A percentile compares a stretch with the other conserved stretches of the same genome.
These are phyloP conservation scores for Endogone sp. DNA, from an alignment of 192 early-diverging fungal genomes.

Conservation along the genomic window DNA sequence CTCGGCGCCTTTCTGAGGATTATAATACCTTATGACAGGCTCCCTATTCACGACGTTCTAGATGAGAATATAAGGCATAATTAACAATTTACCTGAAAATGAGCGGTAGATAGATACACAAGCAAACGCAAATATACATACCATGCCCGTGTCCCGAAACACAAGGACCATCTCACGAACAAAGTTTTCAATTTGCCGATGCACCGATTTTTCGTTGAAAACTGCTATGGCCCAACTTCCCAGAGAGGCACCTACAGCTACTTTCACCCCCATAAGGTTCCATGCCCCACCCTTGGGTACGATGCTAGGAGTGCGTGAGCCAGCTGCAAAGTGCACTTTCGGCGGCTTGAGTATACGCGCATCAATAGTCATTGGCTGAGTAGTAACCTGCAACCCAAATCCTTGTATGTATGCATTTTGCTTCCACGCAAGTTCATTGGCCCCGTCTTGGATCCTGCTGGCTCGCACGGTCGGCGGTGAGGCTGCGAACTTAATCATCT, in stretches of 20 bases:
- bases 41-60: slow-evolving; percentile 49
- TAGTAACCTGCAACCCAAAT: slow-evolving; percentile 72
- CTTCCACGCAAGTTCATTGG: slow-evolving; percentile 57
- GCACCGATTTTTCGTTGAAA: slow-evolving; percentile 60
- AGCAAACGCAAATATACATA: slow-evolving; percentile 9
- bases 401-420: slow-evolving; percentile 70
- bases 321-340: slow-evolving; percentile 59
- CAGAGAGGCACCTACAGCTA: slow-evolving; percentile 69
- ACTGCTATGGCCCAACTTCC: slow-evolving; percentile 81
- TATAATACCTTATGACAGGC: slow-evolving; percentile 60
- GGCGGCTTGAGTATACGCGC: slow-evolving; percentile 80
- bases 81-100: slow-evolving; percentile 22
- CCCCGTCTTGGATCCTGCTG: slow-evolving; percentile 72
- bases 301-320: slow-evolving; percentile 36
- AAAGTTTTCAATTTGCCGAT: slow-evolving; percentile 57
- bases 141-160: slow-evolving; percentile 71
- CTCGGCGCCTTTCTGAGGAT: slow-evolving; percentile 65
- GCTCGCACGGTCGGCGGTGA: slow-evolving; percentile 79
- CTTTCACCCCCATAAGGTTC: slow-evolving; percentile 82
- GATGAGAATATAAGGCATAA: slow-evolving; percentile 3
- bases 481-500: slow-evolving; percentile 95
- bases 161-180: slow-evolving; percentile 70
- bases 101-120: slow-evolving; percentile 40
- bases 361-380: slow-evolving; percentile 63
- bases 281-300: slow-evolving; percentile 65